phyloP scores from a whole-genome alignment of 306 rosid genomes.

The Medicago lupulina region DNA sequence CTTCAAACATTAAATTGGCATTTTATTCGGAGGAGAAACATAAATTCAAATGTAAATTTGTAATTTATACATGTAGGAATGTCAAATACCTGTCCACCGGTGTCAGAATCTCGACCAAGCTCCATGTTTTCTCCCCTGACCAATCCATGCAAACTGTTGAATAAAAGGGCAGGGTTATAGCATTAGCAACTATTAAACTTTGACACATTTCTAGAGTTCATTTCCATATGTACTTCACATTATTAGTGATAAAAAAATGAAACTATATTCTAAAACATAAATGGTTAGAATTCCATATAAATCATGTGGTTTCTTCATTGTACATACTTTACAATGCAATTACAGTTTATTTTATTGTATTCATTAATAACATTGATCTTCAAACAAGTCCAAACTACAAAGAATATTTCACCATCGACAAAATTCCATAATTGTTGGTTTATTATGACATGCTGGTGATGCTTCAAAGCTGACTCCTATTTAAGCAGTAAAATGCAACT shows the following conservation, averaged over 20 bases:
- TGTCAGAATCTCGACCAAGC: constrained; percentile 96
- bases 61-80: constrained; percentile 18
- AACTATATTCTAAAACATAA: background rate
- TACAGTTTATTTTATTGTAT: too few species aligned
- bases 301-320: too few species aligned
- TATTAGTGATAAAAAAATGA: constrained; percentile 1
- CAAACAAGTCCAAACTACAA: too few species aligned
- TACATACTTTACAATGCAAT: too few species aligned
- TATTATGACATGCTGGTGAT: too few species aligned
- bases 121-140: constrained; percentile 95
- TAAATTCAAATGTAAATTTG: background rate
- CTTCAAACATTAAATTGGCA: constrained; percentile 27
- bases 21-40: background rate
- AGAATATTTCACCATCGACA: too few species aligned
- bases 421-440: too few species aligned
- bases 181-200: background rate
- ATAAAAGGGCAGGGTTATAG: constrained; percentile 25
- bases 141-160: constrained; percentile 62
- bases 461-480: too few species aligned
- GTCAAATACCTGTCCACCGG: constrained; percentile 85
- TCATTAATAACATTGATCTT: too few species aligned
- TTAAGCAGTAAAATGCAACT: too few species aligned
- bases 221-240: background rate
- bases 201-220: constrained; percentile 20
- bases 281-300: background rate